Percentiles rank a stretch among this genome's conserved stretches.
These are phyloP conservation scores for Oryza australiensis DNA, from an alignment of 176 grass and related monocot species.

Conservation along the genomic window DNA sequence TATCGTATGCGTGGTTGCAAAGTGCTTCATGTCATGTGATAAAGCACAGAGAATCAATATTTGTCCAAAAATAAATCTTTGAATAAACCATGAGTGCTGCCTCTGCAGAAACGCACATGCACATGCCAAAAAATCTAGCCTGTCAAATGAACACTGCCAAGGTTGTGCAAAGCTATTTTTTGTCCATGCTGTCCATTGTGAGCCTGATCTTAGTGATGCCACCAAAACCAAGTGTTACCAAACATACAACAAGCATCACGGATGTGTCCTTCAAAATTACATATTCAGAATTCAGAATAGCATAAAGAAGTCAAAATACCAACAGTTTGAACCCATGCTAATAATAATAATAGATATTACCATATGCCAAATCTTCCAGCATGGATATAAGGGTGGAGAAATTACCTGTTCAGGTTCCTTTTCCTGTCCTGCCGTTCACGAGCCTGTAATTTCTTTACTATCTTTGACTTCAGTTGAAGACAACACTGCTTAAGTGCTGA, in stretches of 20 bases:
- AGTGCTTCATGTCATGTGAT: not conserved
- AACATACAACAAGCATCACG: conserved; percentile 18
- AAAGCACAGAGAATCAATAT: not conserved
- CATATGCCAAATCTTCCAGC: not conserved
- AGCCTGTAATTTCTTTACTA: conserved; percentile 91
- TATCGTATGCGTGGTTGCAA: not conserved
- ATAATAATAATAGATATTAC: conserved; percentile 2
- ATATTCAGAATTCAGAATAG: not conserved
- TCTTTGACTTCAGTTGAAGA: conserved; percentile 93
- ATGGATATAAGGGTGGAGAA: not conserved
- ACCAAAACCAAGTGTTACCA: not conserved
- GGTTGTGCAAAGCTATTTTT: not conserved
- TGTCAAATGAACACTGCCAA: not conserved
- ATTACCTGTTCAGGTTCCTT: conserved; percentile 79
- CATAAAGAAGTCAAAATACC: not conserved
- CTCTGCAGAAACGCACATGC: not conserved
- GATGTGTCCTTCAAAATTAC: conserved; percentile 8
- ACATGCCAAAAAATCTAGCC: not conserved
- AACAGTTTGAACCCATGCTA: not conserved
- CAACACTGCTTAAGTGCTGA: conserved; percentile 89
- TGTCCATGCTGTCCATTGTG: not conserved
- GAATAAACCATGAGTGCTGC: not conserved
- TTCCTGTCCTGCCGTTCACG: conserved; percentile 94
- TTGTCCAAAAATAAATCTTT: not conserved
- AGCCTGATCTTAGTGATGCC: not conserved